Evolutionary conservation across 495 filamentous ascomycete genomes (phyloP).

Genomic region (Penicillium atrosanguineum): DNA sequence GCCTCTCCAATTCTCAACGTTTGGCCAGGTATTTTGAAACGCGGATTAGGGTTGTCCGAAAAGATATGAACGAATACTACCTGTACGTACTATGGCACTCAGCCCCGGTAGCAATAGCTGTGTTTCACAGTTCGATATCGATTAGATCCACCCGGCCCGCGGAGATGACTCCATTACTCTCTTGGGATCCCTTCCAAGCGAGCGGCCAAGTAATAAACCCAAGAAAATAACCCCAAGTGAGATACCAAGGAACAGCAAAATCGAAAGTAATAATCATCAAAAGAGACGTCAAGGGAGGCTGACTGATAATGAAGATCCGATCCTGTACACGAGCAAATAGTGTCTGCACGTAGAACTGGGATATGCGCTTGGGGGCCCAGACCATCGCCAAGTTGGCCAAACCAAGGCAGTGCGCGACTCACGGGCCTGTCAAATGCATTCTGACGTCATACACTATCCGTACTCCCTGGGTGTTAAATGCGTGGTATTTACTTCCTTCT

Average conservation of each 20-base stretch:
- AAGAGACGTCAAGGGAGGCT: not conserved
- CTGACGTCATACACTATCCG: conserved; percentile 22
- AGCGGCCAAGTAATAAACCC: no score
- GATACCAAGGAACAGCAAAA: not conserved
- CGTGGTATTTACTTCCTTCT: conserved; percentile 15
- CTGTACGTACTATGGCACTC: not conserved
- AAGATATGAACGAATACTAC: not conserved
- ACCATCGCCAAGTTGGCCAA: conserved; percentile 18
- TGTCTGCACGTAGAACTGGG: conserved; percentile 11
- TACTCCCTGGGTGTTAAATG: not conserved
- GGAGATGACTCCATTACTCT: not conserved
- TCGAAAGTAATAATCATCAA: no score
- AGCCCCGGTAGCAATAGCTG: not conserved
- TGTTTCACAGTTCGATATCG: not conserved
- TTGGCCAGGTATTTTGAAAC: conserved; percentile 12
- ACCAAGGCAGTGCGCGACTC: conserved; percentile 26
- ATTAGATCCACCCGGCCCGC: not conserved
- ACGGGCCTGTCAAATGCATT: conserved; percentile 21
- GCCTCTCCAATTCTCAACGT: conserved; percentile 12
- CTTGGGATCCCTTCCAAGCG: not conserved
- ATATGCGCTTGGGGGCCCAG: conserved; percentile 13
- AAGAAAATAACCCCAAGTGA: not conserved
- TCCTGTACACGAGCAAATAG: not conserved
- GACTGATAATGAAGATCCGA: not conserved
- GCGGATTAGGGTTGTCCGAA: conserved; percentile 11